Percentiles rank a stretch among this genome's conserved stretches.
Conservation (phyloP, 73 alveolate species). For the Tetrahymena malaccensis region DNA sequence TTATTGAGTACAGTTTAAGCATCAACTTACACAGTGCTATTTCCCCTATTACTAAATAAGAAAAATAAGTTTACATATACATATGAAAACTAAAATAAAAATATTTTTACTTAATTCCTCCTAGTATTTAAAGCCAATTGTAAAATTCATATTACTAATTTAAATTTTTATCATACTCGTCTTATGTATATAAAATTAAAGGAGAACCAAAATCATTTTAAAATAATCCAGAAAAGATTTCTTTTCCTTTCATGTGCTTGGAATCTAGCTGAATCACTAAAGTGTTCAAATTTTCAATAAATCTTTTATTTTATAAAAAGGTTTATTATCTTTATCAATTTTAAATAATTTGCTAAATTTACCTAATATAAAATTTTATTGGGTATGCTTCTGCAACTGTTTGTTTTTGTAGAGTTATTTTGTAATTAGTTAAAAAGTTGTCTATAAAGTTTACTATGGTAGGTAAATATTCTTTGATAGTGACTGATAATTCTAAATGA, state of each 20-base stretch:
- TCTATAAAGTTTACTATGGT: background rate
- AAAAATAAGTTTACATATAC: background rate
- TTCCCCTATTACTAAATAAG: background rate
- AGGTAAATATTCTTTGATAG: background rate
- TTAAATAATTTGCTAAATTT: background rate
- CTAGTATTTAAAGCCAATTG: background rate
- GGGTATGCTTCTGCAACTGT: background rate
- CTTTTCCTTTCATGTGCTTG: background rate
- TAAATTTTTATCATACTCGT: background rate
- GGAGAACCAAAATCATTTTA: background rate
- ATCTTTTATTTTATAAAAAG: background rate
- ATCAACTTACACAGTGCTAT: background rate
- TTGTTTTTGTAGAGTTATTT: background rate
- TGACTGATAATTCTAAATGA: background rate
- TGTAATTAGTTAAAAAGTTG: background rate
- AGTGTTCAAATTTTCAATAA: background rate
- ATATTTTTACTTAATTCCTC: background rate
- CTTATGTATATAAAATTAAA: background rate
- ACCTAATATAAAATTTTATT: background rate
- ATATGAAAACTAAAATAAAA: background rate
- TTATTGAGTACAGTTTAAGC: background rate
- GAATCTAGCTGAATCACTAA: background rate
- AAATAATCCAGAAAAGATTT: background rate
- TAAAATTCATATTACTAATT: background rate
- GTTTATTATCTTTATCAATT: background rate